Evolutionary conservation across 2,329 filamentous ascomycete genomes (phyloP).

Genomic region (Nemania serpens): DNA sequence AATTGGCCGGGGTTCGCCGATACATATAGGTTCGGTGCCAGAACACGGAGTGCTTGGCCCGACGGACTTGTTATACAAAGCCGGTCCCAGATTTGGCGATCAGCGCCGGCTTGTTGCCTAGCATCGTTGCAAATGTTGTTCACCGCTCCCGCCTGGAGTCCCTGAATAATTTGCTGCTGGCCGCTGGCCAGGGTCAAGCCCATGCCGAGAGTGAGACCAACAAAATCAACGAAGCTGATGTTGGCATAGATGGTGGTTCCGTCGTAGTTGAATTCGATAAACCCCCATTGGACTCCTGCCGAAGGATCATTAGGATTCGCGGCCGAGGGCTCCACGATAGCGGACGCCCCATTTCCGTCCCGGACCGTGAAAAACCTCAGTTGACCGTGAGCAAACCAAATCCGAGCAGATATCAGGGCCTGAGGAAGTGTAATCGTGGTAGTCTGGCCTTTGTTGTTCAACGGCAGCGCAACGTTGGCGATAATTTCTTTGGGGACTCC

Average conservation of each 20-base stretch:
- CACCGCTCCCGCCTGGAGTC: slow-evolving; percentile 46
- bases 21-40: slow-evolving; percentile 51
- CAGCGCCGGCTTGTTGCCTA: slow-evolving; percentile 41
- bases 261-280: slow-evolving; percentile 52
- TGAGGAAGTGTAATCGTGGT: slow-evolving; percentile 46
- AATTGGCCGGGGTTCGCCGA: slow-evolving; percentile 44
- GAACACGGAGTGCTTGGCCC: slow-evolving; percentile 50
- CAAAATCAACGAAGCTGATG: slow-evolving; percentile 58
- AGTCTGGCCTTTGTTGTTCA: slow-evolving; percentile 44
- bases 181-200: slow-evolving; percentile 45
- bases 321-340: slow-evolving; percentile 54
- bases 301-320: slow-evolving; percentile 51
- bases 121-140: slow-evolving; percentile 48
- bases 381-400: slow-evolving; percentile 48
- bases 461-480: slow-evolving; percentile 43
- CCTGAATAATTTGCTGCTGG: slow-evolving; percentile 46
- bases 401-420: slow-evolving; percentile 46
- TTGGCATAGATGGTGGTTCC: slow-evolving; percentile 51
- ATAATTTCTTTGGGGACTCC: slow-evolving; percentile 22
- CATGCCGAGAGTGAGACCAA: slow-evolving; percentile 57
- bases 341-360: slow-evolving; percentile 37
- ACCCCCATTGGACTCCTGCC: slow-evolving; percentile 53
- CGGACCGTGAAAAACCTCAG: slow-evolving; percentile 47
- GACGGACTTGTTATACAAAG: slow-evolving; percentile 47
- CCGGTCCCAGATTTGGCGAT: slow-evolving; percentile 50